Conservation (phyloP, 2,329 filamentous ascomycete species). For the Cladosporium sp. region DNA sequence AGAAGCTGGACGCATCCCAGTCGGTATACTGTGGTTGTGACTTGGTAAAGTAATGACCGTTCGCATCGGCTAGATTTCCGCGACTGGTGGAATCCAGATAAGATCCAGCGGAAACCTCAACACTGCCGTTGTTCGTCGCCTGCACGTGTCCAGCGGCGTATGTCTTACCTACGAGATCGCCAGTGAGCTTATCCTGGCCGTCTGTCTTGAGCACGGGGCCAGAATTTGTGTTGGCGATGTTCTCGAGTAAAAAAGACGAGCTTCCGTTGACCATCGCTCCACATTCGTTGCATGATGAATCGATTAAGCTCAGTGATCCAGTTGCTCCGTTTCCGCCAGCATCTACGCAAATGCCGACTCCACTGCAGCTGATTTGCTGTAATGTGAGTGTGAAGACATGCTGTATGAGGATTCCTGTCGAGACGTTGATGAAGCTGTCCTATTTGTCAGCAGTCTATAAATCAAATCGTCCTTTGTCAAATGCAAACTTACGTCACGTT, state of each 20-base stretch:
- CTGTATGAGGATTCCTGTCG: constrained; percentile 19
- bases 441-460: background rate
- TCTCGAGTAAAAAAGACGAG: constrained; percentile 21
- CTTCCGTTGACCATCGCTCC: constrained; percentile 5
- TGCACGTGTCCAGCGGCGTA: constrained; percentile 18
- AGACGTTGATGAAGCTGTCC: constrained; percentile 22
- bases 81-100: constrained; percentile 18
- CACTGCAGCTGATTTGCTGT: constrained; percentile 19
- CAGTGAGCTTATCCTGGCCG: constrained; percentile 22
- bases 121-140: constrained; percentile 19
- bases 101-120: constrained; percentile 12
- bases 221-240: constrained; percentile 19
- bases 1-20: constrained; percentile 38
- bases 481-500: constrained; percentile 43
- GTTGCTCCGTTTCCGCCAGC: constrained; percentile 18
- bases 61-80: constrained; percentile 16
- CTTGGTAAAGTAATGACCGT: constrained; percentile 40
- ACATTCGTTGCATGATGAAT: constrained; percentile 18
- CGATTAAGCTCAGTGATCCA: constrained; percentile 25
- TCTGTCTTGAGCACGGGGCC: constrained; percentile 20
- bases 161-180: constrained; percentile 33
- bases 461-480: background rate
- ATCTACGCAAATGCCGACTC: constrained; percentile 26
- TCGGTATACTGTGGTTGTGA: constrained; percentile 41
- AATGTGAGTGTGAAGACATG: constrained; percentile 22